Evolutionary conservation across 2,329 filamentous ascomycete genomes (phyloP).

Genomic region (Clonostachys sp.): DNA sequence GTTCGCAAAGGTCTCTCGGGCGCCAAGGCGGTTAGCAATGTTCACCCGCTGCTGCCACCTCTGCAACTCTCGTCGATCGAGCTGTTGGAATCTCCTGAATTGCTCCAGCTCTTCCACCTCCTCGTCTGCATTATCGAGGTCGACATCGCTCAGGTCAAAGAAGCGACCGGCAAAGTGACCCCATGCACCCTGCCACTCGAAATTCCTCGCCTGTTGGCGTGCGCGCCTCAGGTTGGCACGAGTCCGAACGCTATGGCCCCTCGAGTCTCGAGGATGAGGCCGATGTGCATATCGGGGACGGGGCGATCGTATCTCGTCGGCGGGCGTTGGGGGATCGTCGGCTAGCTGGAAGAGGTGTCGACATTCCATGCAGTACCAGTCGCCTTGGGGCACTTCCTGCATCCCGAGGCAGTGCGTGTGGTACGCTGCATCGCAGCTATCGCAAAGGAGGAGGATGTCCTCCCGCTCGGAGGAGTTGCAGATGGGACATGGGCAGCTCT

Average conservation of each 20-base stretch:
- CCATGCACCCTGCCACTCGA: constrained; percentile 88
- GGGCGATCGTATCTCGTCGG: neutral
- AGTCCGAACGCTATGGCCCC: constrained; percentile 42
- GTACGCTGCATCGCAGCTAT: constrained; percentile 83
- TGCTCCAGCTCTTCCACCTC: constrained; percentile 69
- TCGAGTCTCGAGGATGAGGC: constrained; percentile 20
- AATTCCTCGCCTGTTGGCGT: constrained; percentile 62
- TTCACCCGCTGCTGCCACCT: constrained; percentile 82
- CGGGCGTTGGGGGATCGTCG: constrained; percentile 11
- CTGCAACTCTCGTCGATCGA: constrained; percentile 56
- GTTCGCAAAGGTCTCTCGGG: constrained; percentile 65
- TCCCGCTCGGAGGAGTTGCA: constrained; percentile 80
- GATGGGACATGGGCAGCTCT: constrained; percentile 71
- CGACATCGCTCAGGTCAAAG: constrained; percentile 48
- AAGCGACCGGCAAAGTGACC: constrained; percentile 56
- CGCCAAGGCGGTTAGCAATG: constrained; percentile 77
- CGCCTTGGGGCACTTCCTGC: constrained; percentile 67
- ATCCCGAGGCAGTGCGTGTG: constrained; percentile 91
- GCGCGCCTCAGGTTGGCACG: constrained; percentile 52
- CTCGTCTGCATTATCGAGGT: constrained; percentile 33
- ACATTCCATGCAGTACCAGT: constrained; percentile 93
- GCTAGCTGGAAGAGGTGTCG: constrained; percentile 38
- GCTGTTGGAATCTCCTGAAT: constrained; percentile 47
- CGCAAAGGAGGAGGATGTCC: constrained; percentile 82
- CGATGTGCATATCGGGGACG: constrained; percentile 18